phyloP scores from a whole-genome alignment of 345 rosid species.

The Sisymbrium altissimum region DNA sequence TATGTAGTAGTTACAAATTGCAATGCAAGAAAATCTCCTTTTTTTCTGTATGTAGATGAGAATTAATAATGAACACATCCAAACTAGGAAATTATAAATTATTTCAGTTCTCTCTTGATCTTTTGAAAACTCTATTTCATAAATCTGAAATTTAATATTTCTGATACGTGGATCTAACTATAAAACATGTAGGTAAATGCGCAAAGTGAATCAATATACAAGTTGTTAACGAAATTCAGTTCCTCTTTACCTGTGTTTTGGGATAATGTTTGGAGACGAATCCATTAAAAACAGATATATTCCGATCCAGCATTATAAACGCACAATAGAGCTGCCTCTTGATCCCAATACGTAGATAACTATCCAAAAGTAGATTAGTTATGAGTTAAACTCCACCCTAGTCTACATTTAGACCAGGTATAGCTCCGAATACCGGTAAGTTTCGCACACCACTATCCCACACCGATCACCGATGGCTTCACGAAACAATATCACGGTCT shows the following conservation, averaged over 20 bases:
- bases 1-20: background rate
- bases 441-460: background rate
- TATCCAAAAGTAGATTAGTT: background rate
- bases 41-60: background rate
- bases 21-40: conserved; percentile 6
- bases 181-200: too few species aligned
- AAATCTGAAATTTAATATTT: background rate
- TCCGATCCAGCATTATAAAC: background rate
- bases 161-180: background rate
- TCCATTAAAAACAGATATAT: background rate
- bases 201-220: background rate
- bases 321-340: background rate
- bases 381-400: background rate
- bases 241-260: background rate
- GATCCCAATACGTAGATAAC: background rate
- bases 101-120: background rate
- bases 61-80: background rate
- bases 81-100: background rate
- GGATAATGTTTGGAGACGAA: background rate
- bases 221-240: background rate
- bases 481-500: background rate
- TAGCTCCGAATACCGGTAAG: background rate
- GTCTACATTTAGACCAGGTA: background rate
- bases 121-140: background rate
- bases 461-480: background rate